Conservation (phyloP, 169 alveolate genomes). For the Plasmodium inui region DNA sequence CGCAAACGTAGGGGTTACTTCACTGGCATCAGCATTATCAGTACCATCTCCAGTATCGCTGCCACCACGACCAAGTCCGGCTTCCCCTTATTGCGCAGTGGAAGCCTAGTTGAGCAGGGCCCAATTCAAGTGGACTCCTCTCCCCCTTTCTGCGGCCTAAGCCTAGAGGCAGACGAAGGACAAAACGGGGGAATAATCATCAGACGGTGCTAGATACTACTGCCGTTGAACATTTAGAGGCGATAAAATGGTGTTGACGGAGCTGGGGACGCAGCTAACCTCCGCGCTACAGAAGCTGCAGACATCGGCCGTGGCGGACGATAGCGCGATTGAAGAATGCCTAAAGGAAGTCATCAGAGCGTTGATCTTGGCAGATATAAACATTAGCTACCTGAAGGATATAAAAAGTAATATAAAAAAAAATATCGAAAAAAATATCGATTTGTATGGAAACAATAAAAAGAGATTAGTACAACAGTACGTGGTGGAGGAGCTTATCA, state of each 20-base stretch:
- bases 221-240: not conserved
- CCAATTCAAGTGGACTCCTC: not conserved
- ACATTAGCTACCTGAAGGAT: constrained; percentile 92
- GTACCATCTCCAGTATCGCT: too few relatives aligned
- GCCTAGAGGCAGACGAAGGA: not conserved
- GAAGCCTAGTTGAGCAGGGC: not conserved
- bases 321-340: constrained; percentile 92
- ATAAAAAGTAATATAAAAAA: constrained; percentile 91
- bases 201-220: not conserved
- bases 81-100: not conserved
- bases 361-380: constrained; percentile 95
- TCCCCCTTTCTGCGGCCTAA: not conserved
- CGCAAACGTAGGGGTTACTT: not conserved
- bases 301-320: constrained; percentile 93
- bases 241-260: constrained; percentile 96
- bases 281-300: constrained; percentile 95
- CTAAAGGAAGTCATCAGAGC: constrained; percentile 94
- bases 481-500: constrained; percentile 91
- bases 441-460: constrained; percentile 86
- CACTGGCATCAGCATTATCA: too few relatives aligned
- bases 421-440: constrained; percentile 87
- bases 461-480: constrained; percentile 85
- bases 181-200: not conserved
- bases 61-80: not conserved
- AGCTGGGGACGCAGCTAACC: constrained; percentile 94